These are phyloP conservation scores for Sutorius australiensis DNA, from an alignment of 768 basidiomycete species.

Conservation along the genomic window DNA sequence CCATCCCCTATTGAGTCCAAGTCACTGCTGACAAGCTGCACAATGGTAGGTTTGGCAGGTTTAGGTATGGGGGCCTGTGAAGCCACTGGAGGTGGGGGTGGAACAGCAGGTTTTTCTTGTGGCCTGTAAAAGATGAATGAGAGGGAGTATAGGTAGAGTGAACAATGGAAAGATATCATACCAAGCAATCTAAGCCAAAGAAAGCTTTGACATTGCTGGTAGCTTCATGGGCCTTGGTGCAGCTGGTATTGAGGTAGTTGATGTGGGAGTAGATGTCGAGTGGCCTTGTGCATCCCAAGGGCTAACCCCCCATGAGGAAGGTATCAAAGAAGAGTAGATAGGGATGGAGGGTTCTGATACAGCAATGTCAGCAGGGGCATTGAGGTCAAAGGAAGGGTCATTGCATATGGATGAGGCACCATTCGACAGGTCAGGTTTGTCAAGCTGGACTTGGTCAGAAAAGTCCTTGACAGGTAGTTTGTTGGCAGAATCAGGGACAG, in stretches of 20 bases:
- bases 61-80: constrained; percentile 17
- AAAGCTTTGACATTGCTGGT: too few relatives aligned
- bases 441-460: constrained; percentile 10
- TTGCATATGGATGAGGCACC: constrained; percentile 3
- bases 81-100: constrained; percentile 37
- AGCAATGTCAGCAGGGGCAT: too few relatives aligned
- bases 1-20: too few relatives aligned
- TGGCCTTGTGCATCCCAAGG: constrained; percentile 28
- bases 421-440: constrained; percentile 18
- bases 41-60: constrained; percentile 23
- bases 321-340: constrained; percentile 23
- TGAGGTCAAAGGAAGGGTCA: too few relatives aligned
- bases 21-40: constrained; percentile 27
- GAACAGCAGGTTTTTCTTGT: too few relatives aligned
- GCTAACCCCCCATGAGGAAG: constrained; percentile 35
- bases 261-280: too few relatives aligned
- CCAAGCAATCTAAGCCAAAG: constrained; percentile 86
- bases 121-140: constrained; percentile 1
- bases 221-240: too few relatives aligned
- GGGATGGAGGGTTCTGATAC: too few relatives aligned
- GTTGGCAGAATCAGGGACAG: constrained; percentile 33
- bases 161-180: not conserved
- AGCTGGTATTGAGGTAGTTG: too few relatives aligned
- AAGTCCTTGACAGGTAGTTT: constrained; percentile 19
- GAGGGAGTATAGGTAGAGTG: not conserved